Percentiles rank a stretch among this genome's conserved stretches.
Conservation (phyloP, 2,329 filamentous ascomycete species). For the Fusarium sp. region DNA sequence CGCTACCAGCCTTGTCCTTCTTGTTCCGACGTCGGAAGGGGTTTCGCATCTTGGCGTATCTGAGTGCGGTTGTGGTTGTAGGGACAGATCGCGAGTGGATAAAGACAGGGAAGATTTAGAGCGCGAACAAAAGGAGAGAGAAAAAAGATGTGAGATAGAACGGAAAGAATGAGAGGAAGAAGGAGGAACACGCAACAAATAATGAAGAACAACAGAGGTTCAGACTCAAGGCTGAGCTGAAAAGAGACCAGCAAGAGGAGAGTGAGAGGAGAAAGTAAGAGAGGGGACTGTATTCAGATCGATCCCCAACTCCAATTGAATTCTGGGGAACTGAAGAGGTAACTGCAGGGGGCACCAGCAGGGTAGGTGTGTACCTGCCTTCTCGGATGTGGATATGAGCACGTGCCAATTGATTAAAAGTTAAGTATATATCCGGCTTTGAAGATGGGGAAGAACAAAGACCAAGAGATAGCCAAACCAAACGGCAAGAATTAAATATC, state of each 20-base stretch:
- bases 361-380: slow-evolving; percentile 37
- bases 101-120: slow-evolving; percentile 1
- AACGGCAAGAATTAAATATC: slow-evolving; percentile 8
- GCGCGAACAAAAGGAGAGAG: neutral
- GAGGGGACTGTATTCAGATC: slow-evolving; percentile 32
- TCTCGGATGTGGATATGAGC: slow-evolving; percentile 27
- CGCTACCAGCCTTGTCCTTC: slow-evolving; percentile 47
- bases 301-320: slow-evolving; percentile 24
- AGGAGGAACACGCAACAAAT: slow-evolving; percentile 3
- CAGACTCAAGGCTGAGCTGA: slow-evolving; percentile 9
- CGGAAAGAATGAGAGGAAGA: neutral
- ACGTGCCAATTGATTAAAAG: slow-evolving; percentile 25
- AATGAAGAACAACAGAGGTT: slow-evolving; percentile 4
- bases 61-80: slow-evolving; percentile 5
- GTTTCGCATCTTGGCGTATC: slow-evolving; percentile 49
- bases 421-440: slow-evolving; percentile 13
- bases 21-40: slow-evolving; percentile 54
- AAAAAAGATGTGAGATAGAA: neutral
- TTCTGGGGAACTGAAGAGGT: slow-evolving; percentile 35
- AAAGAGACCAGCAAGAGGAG: slow-evolving; percentile 9
- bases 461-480: neutral
- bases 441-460: slow-evolving; percentile 19
- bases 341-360: slow-evolving; percentile 33
- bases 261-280: slow-evolving; percentile 22
- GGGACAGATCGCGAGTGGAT: slow-evolving; percentile 5